Base-by-base conservation (phyloP, 768 basidiomycete genomes). In the Amanita pallidorosea region DNA sequence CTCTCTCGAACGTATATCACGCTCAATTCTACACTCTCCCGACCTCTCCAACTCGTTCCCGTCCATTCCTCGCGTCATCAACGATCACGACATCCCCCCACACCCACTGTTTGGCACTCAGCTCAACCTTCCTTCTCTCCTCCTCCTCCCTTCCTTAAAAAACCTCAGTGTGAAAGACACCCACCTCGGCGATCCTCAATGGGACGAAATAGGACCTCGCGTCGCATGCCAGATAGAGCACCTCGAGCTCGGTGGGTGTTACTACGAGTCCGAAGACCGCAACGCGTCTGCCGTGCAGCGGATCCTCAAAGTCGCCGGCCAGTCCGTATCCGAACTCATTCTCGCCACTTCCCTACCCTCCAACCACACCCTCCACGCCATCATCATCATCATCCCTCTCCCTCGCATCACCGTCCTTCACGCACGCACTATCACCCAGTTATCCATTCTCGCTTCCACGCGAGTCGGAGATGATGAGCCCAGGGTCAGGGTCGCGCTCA, bases 111-210 rank as follows among this genome's bases (percentile, higher is more conserved):
- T 81, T 53, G 81, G 77, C 34, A 64, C 73, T 17, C 74, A 77
- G 36, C 78, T 87, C 46, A 71, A 69, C 17, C 74, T 88, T 2
- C 83, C 85, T 2, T 79, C 76, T 11, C 76, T 88, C 48, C 73
- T 88, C 45, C 73, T 74, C 56, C 71, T 88, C 43, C 74, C 81
- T 6, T 70, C 76, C 41, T 77, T 88, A 35, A 72, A 69, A 25
- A 74, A 72, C 55, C 80, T 88, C 55, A 71, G 72, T 38, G 77
- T 88, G 57, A 75, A 74, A 51, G 83, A 85, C 60, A 85, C 83
- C 0, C 85, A 85, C 64, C 73, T 88, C 51, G 83, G 83, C 13
- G 80, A 82, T 61, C 67, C 67, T 44, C 67, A 67, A 33, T 82
- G 80, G 81, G 65, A 70, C n/a, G 66, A 68, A 22, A 71, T 69